Evolutionary conservation across 768 basidiomycete species (phyloP).

Genomic region (Auricularia heimuer): DNA sequence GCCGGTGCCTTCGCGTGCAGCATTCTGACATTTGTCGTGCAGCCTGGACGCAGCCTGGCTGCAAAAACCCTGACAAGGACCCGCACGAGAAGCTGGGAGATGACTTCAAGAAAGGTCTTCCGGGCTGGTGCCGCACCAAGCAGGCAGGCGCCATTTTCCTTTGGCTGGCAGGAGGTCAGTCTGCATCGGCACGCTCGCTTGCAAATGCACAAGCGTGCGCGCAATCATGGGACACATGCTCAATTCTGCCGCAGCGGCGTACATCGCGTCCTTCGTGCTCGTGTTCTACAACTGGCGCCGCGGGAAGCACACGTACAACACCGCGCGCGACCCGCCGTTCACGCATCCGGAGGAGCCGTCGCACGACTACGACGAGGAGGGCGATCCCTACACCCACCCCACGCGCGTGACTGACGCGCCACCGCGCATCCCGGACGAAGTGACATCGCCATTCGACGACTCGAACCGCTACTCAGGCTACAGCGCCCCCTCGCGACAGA

Average conservation of each 20-base stretch:
- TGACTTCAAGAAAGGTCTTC: slow-evolving; percentile 56
- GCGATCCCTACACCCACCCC: slow-evolving; percentile 5
- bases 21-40: slow-evolving; percentile 54
- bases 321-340: slow-evolving; percentile 69
- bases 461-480: slow-evolving; percentile 34
- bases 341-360: slow-evolving; percentile 36
- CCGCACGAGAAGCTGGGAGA: slow-evolving; percentile 62
- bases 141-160: slow-evolving; percentile 85
- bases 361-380: slow-evolving; percentile 15
- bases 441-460: slow-evolving; percentile 31
- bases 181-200: neutral
- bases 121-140: slow-evolving; percentile 86
- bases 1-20: slow-evolving; percentile 29
- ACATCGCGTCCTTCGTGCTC: slow-evolving; percentile 47
- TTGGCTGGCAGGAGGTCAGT: slow-evolving; percentile 73
- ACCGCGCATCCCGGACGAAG: neutral
- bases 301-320: slow-evolving; percentile 34
- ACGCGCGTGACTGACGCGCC: slow-evolving; percentile 1
- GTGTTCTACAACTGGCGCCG: slow-evolving; percentile 70
- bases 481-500: slow-evolving; percentile 33
- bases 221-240: neutral
- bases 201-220: too few relatives aligned
- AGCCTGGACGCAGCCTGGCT: slow-evolving; percentile 83
- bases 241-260: slow-evolving; percentile 7
- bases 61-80: slow-evolving; percentile 75